A percentile compares a stretch with the other conserved stretches of the same genome.
These are phyloP conservation scores for Amaranthus cruentus DNA, from an alignment of 148 eudicot species.

Conservation along the genomic window DNA sequence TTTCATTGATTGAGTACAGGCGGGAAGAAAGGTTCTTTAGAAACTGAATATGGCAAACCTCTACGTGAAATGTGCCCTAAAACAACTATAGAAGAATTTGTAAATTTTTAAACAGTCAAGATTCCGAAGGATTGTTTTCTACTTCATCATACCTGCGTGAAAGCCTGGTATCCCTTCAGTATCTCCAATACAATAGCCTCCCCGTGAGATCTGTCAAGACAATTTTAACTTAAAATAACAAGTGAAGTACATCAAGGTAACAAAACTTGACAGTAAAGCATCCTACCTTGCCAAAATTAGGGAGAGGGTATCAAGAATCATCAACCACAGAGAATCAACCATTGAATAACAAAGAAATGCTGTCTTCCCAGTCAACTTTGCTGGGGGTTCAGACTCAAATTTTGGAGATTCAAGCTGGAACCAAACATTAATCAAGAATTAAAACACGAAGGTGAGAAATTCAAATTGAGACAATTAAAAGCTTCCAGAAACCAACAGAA, in stretches of 20 bases:
- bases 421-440: conserved; percentile 21
- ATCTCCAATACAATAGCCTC: conserved; percentile 97
- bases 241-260: conserved; percentile 9
- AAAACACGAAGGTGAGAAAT: background rate
- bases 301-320: conserved; percentile 86
- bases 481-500: background rate
- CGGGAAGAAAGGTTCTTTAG: conserved; percentile 1
- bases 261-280: conserved; percentile 8
- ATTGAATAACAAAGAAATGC: conserved; percentile 72
- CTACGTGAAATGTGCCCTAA: background rate
- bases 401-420: conserved; percentile 94
- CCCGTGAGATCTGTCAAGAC: conserved; percentile 74
- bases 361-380: conserved; percentile 68
- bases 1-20: conserved; percentile 16
- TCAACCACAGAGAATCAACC: conserved; percentile 95
- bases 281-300: conserved; percentile 77
- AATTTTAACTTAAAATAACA: conserved; percentile 29
- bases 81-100: conserved; percentile 2
- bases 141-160: conserved; percentile 65
- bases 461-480: conserved; percentile 2
- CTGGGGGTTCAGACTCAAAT: conserved; percentile 52
- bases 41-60: background rate
- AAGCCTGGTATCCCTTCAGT: conserved; percentile 96
- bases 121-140: background rate
- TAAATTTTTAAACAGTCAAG: background rate